These are phyloP conservation scores for Cladosporium velox DNA, from an alignment of 2,329 filamentous ascomycete genomes.

Conservation along the genomic window DNA sequence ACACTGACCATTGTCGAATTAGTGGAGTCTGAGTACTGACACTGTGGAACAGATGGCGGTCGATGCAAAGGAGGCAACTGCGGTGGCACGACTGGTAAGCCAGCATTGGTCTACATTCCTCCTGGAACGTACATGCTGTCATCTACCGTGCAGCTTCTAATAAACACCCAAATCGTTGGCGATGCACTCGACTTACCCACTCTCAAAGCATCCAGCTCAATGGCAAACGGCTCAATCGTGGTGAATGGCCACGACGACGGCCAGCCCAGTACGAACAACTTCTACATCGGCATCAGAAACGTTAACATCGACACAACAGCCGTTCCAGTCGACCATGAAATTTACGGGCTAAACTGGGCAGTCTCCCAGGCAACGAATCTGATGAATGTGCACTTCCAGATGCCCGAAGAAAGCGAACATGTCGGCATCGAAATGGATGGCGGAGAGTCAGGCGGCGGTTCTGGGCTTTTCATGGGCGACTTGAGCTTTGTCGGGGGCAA, in stretches of 20 bases:
- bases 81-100: slow-evolving; percentile 57
- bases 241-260: slow-evolving; percentile 14
- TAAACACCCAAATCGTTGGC: slow-evolving; percentile 90
- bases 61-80: slow-evolving; percentile 55
- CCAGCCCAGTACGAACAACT: slow-evolving; percentile 28
- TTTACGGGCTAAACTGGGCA: slow-evolving; percentile 34
- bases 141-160: slow-evolving; percentile 75
- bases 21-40: not conserved
- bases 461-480: slow-evolving; percentile 51
- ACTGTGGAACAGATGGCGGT: slow-evolving; percentile 42
- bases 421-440: slow-evolving; percentile 41
- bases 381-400: slow-evolving; percentile 37
- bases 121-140: slow-evolving; percentile 58
- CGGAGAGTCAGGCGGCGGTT: slow-evolving; percentile 39
- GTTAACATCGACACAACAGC: slow-evolving; percentile 34
- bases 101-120: slow-evolving; percentile 53
- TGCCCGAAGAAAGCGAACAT: slow-evolving; percentile 41
- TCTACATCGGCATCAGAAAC: slow-evolving; percentile 35
- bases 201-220: slow-evolving; percentile 54
- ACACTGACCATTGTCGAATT: not conserved
- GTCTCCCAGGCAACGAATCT: slow-evolving; percentile 35
- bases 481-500: slow-evolving; percentile 48
- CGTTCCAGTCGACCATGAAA: slow-evolving; percentile 21
- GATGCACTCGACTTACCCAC: slow-evolving; percentile 71
- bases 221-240: slow-evolving; percentile 2